Evolutionary conservation across 176 grass and related monocot genomes (phyloP).

Genomic region (Oryza rufipogon): DNA sequence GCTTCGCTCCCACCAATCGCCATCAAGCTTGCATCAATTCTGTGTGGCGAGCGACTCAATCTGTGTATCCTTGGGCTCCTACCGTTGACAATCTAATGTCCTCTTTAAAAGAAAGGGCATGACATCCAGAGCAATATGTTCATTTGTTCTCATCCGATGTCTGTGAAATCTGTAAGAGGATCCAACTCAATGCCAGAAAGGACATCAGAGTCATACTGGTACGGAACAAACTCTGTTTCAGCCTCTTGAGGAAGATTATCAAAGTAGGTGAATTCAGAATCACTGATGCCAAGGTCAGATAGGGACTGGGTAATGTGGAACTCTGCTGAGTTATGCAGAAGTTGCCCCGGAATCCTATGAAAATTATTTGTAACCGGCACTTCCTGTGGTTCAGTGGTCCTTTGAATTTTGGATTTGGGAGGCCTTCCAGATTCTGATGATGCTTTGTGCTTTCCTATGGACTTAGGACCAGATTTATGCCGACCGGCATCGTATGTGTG

Average conservation of each 20-base stretch:
- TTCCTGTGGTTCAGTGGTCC: constrained; percentile 59
- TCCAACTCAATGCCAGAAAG: constrained; percentile 62
- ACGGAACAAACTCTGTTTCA: constrained; percentile 37
- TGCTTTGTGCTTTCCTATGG: constrained; percentile 74
- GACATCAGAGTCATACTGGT: constrained; percentile 62
- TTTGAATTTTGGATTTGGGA: constrained; percentile 73
- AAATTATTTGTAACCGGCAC: constrained; percentile 43
- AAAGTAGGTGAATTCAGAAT: constrained; percentile 48
- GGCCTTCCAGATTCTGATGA: constrained; percentile 62
- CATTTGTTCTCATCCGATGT: constrained; percentile 66
- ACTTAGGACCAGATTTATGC: constrained; percentile 61
- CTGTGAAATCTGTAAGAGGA: constrained; percentile 76
- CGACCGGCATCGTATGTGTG: constrained; percentile 45
- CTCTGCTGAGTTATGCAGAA: constrained; percentile 34
- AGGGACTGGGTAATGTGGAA: constrained; percentile 46
- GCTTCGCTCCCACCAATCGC: constrained; percentile 32
- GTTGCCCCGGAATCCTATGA: constrained; percentile 37
- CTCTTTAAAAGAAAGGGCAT: constrained; percentile 22
- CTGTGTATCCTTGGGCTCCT: constrained; percentile 21
- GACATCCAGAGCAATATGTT: constrained; percentile 10
- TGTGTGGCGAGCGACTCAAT: constrained; percentile 6
- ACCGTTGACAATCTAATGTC: constrained; percentile 38
- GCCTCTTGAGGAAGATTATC: constrained; percentile 41
- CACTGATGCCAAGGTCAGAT: constrained; percentile 49
- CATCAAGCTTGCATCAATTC: constrained; percentile 28